phyloP scores from a whole-genome alignment of 306 rosid genomes.

The Cyclanthera cordifolia region DNA sequence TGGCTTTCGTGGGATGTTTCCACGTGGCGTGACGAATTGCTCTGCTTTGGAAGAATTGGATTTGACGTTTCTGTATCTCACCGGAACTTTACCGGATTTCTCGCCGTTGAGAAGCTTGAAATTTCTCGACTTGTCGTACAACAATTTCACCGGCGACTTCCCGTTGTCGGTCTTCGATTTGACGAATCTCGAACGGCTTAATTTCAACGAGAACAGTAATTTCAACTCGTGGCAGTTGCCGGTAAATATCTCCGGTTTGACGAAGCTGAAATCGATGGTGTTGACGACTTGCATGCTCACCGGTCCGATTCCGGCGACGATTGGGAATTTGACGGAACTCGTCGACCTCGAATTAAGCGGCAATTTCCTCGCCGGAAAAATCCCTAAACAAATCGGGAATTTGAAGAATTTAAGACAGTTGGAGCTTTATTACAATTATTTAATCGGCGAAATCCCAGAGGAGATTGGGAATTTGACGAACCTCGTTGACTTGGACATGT shows the following conservation, averaged over 20 bases:
- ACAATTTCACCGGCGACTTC: slow-evolving; percentile 50
- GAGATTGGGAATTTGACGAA: slow-evolving; percentile 68
- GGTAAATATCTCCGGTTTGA: slow-evolving; percentile 26
- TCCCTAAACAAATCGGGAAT: slow-evolving; percentile 56
- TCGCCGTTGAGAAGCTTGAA: slow-evolving; percentile 44
- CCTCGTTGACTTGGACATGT: slow-evolving; percentile 69
- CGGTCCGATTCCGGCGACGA: slow-evolving; percentile 60
- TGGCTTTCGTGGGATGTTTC: slow-evolving; percentile 37
- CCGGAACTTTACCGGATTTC: slow-evolving; percentile 56
- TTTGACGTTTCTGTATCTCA: slow-evolving; percentile 33
- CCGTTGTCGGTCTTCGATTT: slow-evolving; percentile 71
- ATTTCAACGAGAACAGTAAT: slow-evolving; percentile 56
- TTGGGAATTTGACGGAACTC: slow-evolving; percentile 69
- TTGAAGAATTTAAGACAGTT: slow-evolving; percentile 47
- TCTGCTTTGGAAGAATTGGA: slow-evolving; percentile 45
- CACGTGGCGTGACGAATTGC: slow-evolving; percentile 44
- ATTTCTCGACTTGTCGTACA: slow-evolving; percentile 64
- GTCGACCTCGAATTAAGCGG: slow-evolving; percentile 75
- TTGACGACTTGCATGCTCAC: slow-evolving; percentile 54
- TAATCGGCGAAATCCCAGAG: slow-evolving; percentile 55
- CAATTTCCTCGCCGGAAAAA: slow-evolving; percentile 47
- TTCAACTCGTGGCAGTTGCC: slow-evolving; percentile 64
- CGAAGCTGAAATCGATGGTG: slow-evolving; percentile 42
- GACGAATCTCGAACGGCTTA: slow-evolving; percentile 47
- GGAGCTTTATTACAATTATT: slow-evolving; percentile 77